Conservation (phyloP, 2,329 filamentous ascomycete species). For the Nannizzia gypsea region DNA sequence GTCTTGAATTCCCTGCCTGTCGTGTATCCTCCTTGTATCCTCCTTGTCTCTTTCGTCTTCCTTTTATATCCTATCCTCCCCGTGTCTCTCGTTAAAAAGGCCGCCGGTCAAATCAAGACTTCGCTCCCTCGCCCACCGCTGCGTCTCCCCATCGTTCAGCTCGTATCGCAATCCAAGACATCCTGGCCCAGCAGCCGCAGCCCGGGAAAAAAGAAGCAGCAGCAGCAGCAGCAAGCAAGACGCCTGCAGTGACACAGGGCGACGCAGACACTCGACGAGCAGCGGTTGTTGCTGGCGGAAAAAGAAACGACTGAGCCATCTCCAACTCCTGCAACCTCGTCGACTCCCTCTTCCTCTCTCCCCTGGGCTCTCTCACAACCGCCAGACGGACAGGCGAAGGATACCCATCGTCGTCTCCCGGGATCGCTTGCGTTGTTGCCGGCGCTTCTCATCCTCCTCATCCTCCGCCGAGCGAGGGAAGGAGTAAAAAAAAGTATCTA, state of each 20-base stretch:
- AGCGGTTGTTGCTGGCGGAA: not conserved
- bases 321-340: not conserved
- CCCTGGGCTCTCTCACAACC: not conserved
- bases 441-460: no score
- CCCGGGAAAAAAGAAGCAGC: not conserved
- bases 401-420: not conserved
- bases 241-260: not conserved
- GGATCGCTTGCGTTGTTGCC: no score
- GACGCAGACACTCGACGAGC: not conserved
- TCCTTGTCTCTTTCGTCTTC: no score
- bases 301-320: not conserved
- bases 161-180: slow-evolving; percentile 4
- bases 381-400: not conserved
- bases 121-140: not conserved
- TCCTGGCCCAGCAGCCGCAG: not conserved
- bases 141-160: not conserved
- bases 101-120: no score
- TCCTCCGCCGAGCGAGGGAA: not conserved
- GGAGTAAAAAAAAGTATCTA: not conserved
- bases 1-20: not conserved
- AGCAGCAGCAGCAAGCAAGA: not conserved
- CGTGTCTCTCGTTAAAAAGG: not conserved
- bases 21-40: not conserved
- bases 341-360: not conserved
- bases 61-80: no score